Evolutionary conservation across 164 flowering plant genomes (phyloP), one percentile per base, ranked within the genome.

Genomic region (Liquidambar formosana): DNA sequence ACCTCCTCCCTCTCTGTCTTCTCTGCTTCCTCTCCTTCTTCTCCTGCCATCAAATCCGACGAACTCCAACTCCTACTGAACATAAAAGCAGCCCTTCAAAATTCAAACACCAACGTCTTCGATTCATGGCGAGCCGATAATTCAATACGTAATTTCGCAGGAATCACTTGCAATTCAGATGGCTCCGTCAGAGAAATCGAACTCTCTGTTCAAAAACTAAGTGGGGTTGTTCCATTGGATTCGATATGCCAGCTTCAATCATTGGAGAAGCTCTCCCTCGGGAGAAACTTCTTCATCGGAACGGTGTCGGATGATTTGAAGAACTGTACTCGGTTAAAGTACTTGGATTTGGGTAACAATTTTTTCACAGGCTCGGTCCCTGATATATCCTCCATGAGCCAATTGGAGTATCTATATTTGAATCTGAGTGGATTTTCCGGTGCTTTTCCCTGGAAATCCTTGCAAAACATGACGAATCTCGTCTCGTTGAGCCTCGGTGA

Each of bases 311-410:
- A 65, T 1, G 81, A 78, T 23, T 47, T 89, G 68, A 76, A 67
- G 6, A 73, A 71, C 9, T 89, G 94, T 49, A 53, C 38, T 0
- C 57, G 71, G 22, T 73, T 89, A 21, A 64, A 68, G 63, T 87
- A 85, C 67, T 70, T 89, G 66, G 89, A 87, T 49, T 66, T 89
- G 14, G 87, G 87, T 0, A 75, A 82, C 80, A 89, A 89, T 63
- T 11, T 25, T 10, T 87, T 89, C 64, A n/a, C 77, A 0, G 88
- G 91, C 0, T 1, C 80, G 0, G 58, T 87, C 14, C 91, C 93
- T 0, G 79, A 76, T n/a, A 58, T 89, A 0, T 85, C 89, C 1
- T 23, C 83, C 1, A 51, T 87, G 21, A 64, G 14, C 10, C 44
- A 65, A 18, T 58, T 89, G 21, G 66, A 67, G 44, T 63, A 66